Percentiles rank a stretch among this genome's conserved stretches.
phyloP scores from a whole-genome alignment of 805 yeast genomes.

The Saccharomyces eubayanus region DNA sequence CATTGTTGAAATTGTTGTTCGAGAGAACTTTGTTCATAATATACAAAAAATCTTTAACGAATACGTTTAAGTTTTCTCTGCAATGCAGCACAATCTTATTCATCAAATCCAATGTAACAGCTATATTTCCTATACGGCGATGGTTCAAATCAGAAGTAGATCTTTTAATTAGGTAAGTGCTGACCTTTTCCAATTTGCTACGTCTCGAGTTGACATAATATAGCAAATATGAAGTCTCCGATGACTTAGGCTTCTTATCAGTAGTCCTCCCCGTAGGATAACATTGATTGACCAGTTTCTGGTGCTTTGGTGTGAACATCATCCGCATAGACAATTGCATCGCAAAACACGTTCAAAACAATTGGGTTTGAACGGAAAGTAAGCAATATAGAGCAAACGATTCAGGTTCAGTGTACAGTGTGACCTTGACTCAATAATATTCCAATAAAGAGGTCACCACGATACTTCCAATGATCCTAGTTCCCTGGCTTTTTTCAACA shows the following conservation, averaged over 20 bases:
- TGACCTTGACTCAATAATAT: not conserved
- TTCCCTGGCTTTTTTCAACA: not conserved
- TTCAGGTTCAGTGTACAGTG: not conserved
- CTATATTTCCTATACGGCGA: conserved; percentile 66
- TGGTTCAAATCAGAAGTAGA: conserved; percentile 53
- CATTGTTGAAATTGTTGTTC: conserved; percentile 38
- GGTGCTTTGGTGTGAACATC: conserved; percentile 71
- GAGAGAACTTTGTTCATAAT: conserved; percentile 47
- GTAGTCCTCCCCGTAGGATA: conserved; percentile 82
- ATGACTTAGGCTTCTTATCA: conserved; percentile 87
- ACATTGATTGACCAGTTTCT: conserved; percentile 80
- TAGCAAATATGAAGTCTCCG: conserved; percentile 78
- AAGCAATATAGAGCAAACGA: not conserved
- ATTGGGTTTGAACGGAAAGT: not conserved
- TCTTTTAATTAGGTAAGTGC: conserved; percentile 54
- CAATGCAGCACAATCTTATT: conserved; percentile 65
- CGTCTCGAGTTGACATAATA: conserved; percentile 88
- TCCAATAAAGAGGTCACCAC: not conserved
- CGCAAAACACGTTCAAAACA: not conserved
- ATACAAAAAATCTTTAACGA: conserved; percentile 59
- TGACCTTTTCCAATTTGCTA: conserved; percentile 81
- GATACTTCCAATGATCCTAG: not conserved
- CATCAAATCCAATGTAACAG: conserved; percentile 69
- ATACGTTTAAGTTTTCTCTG: conserved; percentile 73
- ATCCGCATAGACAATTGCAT: conserved; percentile 3